Conservation (phyloP, 345 rosid genomes). For the Lepidium didymum region DNA sequence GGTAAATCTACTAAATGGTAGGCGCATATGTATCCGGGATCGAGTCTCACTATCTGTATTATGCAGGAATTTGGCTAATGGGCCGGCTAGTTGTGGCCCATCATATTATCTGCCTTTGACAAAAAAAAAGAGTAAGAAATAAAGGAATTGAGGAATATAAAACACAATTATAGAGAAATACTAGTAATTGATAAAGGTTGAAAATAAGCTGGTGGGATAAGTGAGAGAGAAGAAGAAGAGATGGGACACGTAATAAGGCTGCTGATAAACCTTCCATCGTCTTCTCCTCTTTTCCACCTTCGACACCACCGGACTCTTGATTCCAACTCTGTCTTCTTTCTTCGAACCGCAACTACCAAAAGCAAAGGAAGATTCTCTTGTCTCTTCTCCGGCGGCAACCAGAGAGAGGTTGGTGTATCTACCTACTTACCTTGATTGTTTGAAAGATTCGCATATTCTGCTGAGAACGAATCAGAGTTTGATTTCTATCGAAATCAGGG, state of each 20-base stretch:
- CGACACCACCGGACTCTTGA: constrained; percentile 17
- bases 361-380: constrained; percentile 57
- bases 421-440: not conserved
- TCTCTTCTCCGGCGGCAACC: constrained; percentile 61
- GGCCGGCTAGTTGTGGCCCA: no score
- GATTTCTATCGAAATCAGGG: not conserved
- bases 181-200: not conserved
- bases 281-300: constrained; percentile 24
- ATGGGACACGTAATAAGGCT: constrained; percentile 44
- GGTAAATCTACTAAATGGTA: no score
- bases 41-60: no score
- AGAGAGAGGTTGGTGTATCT: constrained; percentile 43
- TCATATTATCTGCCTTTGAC: no score
- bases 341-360: constrained; percentile 28
- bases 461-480: not conserved
- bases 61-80: no score
- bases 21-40: no score
- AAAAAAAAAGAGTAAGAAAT: no score
- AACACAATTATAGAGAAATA: no score
- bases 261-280: constrained; percentile 31
- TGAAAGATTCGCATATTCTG: not conserved
- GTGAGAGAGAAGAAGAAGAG: not conserved
- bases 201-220: not conserved
- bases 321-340: constrained; percentile 36
- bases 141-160: no score